Evolutionary conservation across 352 stramenopile genomes (phyloP).

Genomic region (Blastocystis sp.): DNA sequence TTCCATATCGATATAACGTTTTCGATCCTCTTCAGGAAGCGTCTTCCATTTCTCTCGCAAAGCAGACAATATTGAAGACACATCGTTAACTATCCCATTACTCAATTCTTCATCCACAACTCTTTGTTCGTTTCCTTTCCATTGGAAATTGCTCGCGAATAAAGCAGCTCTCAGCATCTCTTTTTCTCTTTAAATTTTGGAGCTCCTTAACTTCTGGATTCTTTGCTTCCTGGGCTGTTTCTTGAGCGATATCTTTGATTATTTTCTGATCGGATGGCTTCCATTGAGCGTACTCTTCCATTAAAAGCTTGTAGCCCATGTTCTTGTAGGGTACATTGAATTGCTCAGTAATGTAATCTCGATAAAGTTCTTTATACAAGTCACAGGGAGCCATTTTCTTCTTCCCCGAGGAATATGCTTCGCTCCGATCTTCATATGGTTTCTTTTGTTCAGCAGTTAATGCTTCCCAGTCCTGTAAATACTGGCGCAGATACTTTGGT

Average conservation of each 20-base stretch:
- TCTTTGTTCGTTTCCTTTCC: neutral
- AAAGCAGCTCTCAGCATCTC: neutral
- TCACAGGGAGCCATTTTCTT: neutral
- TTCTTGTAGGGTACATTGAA: neutral
- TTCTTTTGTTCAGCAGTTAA: neutral
- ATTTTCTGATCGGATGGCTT: neutral
- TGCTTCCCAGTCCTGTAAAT: neutral
- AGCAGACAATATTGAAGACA: neutral
- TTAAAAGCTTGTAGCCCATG: neutral
- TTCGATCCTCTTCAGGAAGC: neutral
- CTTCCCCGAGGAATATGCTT: neutral
- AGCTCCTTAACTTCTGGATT: neutral
- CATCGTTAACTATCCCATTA: neutral
- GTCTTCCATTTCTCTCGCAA: neutral
- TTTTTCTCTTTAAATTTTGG: neutral
- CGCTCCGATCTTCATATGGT: neutral
- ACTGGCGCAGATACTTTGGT: neutral
- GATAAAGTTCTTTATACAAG: neutral
- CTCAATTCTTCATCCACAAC: neutral
- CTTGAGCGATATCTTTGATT: neutral
- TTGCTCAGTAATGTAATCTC: neutral
- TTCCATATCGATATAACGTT: neutral
- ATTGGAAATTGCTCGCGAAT: neutral
- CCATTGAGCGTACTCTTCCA: neutral
- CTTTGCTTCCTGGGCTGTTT: neutral